phyloP scores from a whole-genome alignment of 1,284 basidiomycete species.

The Leccinum solheimii region DNA sequence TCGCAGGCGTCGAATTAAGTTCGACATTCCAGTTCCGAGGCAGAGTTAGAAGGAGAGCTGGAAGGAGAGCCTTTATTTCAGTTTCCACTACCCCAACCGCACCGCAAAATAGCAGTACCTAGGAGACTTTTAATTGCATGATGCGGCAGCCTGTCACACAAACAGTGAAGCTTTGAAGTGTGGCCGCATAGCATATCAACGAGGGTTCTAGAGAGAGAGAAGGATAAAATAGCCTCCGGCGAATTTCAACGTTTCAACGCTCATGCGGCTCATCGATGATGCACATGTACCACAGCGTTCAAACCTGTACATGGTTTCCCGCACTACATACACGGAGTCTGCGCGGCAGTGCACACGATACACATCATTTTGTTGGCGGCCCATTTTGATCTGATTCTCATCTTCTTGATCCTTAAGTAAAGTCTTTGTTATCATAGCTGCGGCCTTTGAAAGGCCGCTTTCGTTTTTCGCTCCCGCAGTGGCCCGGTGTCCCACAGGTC shows the following conservation, averaged over 20 bases:
- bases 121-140: background rate
- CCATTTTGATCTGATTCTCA: too few relatives aligned
- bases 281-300: too few relatives aligned
- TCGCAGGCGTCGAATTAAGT: background rate
- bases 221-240: background rate
- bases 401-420: background rate
- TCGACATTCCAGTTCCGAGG: background rate
- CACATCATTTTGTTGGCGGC: background rate
- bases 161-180: background rate
- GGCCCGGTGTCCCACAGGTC: too few relatives aligned
- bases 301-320: too few relatives aligned
- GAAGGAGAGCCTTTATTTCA: background rate
- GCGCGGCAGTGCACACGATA: background rate
- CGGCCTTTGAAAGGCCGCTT: background rate
- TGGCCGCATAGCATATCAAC: background rate
- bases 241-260: background rate
- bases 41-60: too few relatives aligned
- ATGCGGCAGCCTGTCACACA: background rate
- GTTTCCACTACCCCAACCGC: background rate
- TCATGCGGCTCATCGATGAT: background rate
- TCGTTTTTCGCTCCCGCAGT: too few relatives aligned
- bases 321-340: too few relatives aligned
- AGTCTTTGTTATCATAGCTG: background rate
- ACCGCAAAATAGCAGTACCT: background rate
- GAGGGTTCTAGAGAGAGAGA: too few relatives aligned